These are phyloP conservation scores for Udeniomyces megalosporus DNA, from an alignment of 768 basidiomycete genomes.

Conservation along the genomic window DNA sequence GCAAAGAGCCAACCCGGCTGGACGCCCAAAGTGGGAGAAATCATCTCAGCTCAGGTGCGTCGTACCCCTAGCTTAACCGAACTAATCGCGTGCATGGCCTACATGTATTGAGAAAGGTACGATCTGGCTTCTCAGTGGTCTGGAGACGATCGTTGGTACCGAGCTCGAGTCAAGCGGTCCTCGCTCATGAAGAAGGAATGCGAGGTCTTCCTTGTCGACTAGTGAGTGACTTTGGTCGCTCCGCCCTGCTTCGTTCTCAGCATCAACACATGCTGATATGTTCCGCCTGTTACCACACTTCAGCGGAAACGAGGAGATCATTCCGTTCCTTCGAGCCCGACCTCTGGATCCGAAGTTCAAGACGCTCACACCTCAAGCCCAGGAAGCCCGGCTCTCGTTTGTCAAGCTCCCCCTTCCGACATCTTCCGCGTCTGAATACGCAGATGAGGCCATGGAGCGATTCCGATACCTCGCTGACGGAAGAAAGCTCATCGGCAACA, in stretches of 20 bases:
- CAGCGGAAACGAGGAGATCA: slow-evolving; percentile 71
- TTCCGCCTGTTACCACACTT: background rate
- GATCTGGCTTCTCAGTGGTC: slow-evolving; percentile 48
- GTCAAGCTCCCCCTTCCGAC: slow-evolving; percentile 4
- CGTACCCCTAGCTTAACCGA: background rate
- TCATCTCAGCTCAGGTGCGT: slow-evolving; percentile 62
- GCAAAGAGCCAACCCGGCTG: slow-evolving; percentile 46
- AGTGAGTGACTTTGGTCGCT: slow-evolving; percentile 17
- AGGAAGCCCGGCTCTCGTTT: slow-evolving; percentile 78
- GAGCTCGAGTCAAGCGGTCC: slow-evolving; percentile 73
- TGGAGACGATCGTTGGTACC: slow-evolving; percentile 69
- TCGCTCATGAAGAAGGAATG: slow-evolving; percentile 84
- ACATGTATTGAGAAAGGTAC: no score
- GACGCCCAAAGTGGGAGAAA: slow-evolving; percentile 64
- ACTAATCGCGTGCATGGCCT: background rate
- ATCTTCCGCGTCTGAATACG: slow-evolving; percentile 64
- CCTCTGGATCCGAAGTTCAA: slow-evolving; percentile 84
- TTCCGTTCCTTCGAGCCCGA: slow-evolving; percentile 58
- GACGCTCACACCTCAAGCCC: slow-evolving; percentile 76
- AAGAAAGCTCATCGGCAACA: slow-evolving; percentile 44
- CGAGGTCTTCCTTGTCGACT: slow-evolving; percentile 74
- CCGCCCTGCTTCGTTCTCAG: background rate
- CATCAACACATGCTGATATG: no score
- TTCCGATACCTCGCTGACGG: slow-evolving; percentile 66
- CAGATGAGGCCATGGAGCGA: slow-evolving; percentile 62